These are phyloP conservation scores for Cutaneotrichosporon sp. DNA, from an alignment of 1,284 basidiomycete species.

Conservation along the genomic window DNA sequence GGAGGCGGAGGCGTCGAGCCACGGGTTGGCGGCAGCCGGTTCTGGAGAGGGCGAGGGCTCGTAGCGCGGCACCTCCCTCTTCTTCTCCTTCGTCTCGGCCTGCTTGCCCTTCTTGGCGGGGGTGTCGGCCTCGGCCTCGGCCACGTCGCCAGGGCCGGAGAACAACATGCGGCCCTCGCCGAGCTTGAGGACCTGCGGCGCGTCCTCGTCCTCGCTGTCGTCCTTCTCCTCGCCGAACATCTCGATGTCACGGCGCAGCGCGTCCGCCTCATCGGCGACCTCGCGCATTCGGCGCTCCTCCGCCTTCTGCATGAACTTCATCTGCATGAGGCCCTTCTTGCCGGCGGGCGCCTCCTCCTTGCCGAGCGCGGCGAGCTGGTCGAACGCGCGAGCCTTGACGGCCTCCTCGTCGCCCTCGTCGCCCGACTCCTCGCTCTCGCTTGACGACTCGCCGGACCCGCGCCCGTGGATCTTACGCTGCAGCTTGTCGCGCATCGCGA, in stretches of 20 bases:
- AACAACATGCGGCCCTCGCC: constrained; percentile 58
- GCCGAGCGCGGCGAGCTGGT: constrained; percentile 65
- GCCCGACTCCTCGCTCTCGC: constrained; percentile 57
- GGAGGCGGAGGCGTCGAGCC: constrained; percentile 60
- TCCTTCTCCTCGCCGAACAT: constrained; percentile 50
- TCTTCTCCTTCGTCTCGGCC: not conserved
- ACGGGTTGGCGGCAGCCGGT: constrained; percentile 62
- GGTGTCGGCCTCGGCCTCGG: too few species aligned
- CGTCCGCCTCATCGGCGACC: constrained; percentile 65
- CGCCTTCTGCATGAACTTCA: constrained; percentile 96
- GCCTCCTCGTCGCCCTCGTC: constrained; percentile 57
- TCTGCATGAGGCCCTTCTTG: constrained; percentile 69
- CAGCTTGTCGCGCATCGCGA: constrained; percentile 76
- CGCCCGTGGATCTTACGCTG: constrained; percentile 64
- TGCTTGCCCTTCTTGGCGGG: too few species aligned
- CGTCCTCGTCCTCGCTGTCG: constrained; percentile 56
- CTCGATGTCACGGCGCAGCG: constrained; percentile 69
- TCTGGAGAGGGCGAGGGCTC: constrained; percentile 9
- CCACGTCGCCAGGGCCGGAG: constrained; percentile 33
- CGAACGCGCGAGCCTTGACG: constrained; percentile 68
- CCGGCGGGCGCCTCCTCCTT: constrained; percentile 40
- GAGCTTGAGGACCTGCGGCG: constrained; percentile 46
- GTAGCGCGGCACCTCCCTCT: not conserved
- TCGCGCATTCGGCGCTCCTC: constrained; percentile 66
- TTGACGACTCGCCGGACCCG: constrained; percentile 56